Evolutionary conservation across 2,329 filamentous ascomycete species (phyloP).

Genomic region (Karstenula rhodostoma): DNA sequence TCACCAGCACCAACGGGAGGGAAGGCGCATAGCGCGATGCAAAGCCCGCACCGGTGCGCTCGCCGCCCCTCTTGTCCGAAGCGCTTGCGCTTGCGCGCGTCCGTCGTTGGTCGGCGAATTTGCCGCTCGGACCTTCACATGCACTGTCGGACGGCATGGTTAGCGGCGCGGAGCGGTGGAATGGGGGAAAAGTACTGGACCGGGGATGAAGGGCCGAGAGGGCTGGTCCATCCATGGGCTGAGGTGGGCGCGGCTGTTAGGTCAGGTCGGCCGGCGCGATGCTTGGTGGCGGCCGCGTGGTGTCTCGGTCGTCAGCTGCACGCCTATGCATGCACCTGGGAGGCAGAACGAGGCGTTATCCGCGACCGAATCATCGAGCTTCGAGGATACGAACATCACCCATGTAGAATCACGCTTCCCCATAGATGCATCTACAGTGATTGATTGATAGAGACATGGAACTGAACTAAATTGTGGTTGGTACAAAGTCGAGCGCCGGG

Average conservation of each 20-base stretch:
- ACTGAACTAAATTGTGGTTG: neutral
- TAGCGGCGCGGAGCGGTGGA: neutral
- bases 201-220: neutral
- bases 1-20: neutral
- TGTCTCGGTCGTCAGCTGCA: neutral
- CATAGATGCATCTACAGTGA: neutral
- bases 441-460: neutral
- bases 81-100: neutral
- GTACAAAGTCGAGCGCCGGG: neutral
- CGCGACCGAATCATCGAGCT: neutral
- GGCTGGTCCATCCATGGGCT: neutral
- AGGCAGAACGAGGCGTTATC: neutral
- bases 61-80: neutral
- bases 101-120: neutral
- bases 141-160: neutral
- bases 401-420: neutral
- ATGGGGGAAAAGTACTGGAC: neutral
- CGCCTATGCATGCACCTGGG: neutral
- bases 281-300: neutral
- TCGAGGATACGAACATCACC: neutral
- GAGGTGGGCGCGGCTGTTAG: neutral
- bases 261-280: neutral
- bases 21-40: constrained; percentile 1
- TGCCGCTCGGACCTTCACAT: neutral
- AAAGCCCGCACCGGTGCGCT: neutral